Percentiles rank a stretch among this genome's conserved stretches.
These are phyloP conservation scores for Arabis alpina DNA, from an alignment of 345 rosid genomes.

Conservation along the genomic window DNA sequence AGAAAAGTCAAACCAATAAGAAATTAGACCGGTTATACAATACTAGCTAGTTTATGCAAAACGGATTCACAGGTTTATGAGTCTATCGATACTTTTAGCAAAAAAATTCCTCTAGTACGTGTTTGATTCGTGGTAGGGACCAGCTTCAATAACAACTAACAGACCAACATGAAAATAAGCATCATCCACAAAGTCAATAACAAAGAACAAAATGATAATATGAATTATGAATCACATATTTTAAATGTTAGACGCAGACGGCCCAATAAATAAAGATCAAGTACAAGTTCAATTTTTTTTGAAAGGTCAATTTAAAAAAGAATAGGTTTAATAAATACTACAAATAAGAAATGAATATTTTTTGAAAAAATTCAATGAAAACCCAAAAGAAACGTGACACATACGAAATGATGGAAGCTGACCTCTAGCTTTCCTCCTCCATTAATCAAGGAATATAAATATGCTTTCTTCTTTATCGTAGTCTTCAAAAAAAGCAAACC, in stretches of 20 bases:
- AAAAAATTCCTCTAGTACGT: neutral
- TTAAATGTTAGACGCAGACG: constrained; percentile 10
- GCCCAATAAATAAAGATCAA: constrained; percentile 8
- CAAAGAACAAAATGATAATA: constrained; percentile 1
- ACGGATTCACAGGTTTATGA: neutral
- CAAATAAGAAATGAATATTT: neutral
- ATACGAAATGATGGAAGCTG: constrained; percentile 39
- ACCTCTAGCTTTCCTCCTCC: constrained; percentile 39
- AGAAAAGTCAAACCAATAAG: no score
- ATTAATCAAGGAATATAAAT: constrained; percentile 40
- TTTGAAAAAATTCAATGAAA: neutral
- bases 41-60: neutral
- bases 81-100: neutral
- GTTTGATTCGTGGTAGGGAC: constrained; percentile 12
- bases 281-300: no score
- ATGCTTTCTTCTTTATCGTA: constrained; percentile 2
- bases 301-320: no score
- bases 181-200: constrained; percentile 4
- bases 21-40: neutral
- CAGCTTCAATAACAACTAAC: neutral
- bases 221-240: neutral
- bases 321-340: no score
- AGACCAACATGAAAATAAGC: neutral
- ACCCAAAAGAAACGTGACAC: constrained; percentile 29
- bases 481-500: constrained; percentile 10